Percentiles rank a stretch among this genome's conserved stretches.
Conservation (phyloP, 163 green algal genomes). For the Scenedesmus sp. region DNA sequence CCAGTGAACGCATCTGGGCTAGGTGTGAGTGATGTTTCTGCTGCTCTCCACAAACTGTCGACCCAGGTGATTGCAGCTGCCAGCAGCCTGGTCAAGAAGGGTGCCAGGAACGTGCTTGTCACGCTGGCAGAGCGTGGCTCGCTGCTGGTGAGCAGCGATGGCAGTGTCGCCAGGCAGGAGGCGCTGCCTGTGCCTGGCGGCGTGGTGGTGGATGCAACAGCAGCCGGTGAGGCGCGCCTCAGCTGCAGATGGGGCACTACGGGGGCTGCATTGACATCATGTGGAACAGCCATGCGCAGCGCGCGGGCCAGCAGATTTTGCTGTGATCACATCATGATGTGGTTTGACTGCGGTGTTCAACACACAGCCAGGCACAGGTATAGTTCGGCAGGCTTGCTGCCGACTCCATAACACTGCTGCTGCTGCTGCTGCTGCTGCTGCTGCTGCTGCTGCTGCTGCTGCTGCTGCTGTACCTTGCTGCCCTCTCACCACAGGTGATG, state of each 20-base stretch:
- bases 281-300: no score
- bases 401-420: no score
- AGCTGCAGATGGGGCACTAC: not conserved
- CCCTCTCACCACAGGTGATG: constrained; percentile 69
- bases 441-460: not conserved
- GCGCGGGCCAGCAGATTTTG: no score
- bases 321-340: no score
- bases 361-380: no score
- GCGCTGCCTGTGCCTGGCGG: constrained; percentile 57
- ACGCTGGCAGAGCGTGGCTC: constrained; percentile 77
- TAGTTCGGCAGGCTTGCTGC: not conserved
- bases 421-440: no score
- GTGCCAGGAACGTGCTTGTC: constrained; percentile 72
- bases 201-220: constrained; percentile 76
- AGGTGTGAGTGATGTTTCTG: not conserved
- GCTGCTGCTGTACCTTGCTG: not conserved
- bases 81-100: constrained; percentile 41
- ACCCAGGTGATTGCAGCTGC: constrained; percentile 53
- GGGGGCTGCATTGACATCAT: no score
- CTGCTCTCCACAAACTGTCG: not conserved
- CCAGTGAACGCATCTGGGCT: no score
- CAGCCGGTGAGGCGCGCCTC: constrained; percentile 11
- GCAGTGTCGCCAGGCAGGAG: constrained; percentile 51
- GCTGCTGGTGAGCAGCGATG: constrained; percentile 60
- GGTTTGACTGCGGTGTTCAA: no score